Percentiles rank a stretch among this genome's conserved stretches.
These are phyloP conservation scores for Isabelozyma heimii DNA, from an alignment of 805 yeast species.

Conservation along the genomic window DNA sequence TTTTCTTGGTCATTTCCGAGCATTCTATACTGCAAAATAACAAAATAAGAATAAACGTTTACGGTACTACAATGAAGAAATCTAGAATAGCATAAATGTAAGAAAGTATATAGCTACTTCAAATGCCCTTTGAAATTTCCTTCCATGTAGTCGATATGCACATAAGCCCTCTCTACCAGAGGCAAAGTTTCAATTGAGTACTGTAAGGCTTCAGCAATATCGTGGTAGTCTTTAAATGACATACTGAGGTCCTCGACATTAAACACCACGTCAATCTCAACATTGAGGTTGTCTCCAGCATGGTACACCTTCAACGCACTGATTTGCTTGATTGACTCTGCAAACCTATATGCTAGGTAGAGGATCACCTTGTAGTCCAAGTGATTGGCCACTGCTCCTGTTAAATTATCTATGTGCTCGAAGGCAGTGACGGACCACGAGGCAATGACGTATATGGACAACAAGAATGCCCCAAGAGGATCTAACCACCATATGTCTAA, in stretches of 20 bases:
- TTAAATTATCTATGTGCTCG: constrained; percentile 71
- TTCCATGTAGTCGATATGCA: constrained; percentile 66
- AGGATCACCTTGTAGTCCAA: constrained; percentile 64
- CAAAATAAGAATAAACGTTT: not conserved
- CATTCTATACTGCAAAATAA: too few relatives aligned
- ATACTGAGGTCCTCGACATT: constrained; percentile 41
- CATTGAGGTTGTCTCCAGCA: constrained; percentile 73
- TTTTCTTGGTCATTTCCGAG: too few relatives aligned
- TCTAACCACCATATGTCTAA: constrained; percentile 67
- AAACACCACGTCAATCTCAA: constrained; percentile 71
- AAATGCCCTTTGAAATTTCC: constrained; percentile 43
- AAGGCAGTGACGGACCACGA: constrained; percentile 66
- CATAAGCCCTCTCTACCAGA: constrained; percentile 76
- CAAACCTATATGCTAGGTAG: constrained; percentile 66
- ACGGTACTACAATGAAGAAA: too few relatives aligned
- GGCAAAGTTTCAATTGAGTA: constrained; percentile 78
- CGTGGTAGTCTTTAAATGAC: constrained; percentile 67
- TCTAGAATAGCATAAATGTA: not conserved
- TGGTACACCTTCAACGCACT: constrained; percentile 72
- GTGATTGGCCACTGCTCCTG: constrained; percentile 68
- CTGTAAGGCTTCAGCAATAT: constrained; percentile 77
- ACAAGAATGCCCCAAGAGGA: constrained; percentile 65
- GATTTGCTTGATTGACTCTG: constrained; percentile 61
- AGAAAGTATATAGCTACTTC: constrained; percentile 10
- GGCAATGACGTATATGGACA: constrained; percentile 59